Evolutionary conservation across 805 yeast species (phyloP).

Genomic region (Kregervanrija pseudodelftensis): DNA sequence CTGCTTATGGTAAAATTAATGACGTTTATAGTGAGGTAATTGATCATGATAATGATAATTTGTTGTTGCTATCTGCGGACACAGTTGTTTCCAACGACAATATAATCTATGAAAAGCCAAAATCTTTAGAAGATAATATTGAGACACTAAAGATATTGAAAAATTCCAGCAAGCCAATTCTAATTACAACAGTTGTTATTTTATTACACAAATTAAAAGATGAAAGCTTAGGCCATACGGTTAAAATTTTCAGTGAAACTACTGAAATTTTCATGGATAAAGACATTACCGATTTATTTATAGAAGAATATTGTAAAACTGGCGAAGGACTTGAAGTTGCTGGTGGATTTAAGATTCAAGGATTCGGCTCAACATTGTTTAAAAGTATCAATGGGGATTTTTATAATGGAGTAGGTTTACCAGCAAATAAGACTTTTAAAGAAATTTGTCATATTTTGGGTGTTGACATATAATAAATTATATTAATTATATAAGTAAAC

Average conservation of each 20-base stretch:
- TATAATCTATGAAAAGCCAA: slow-evolving; percentile 74
- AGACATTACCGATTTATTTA: slow-evolving; percentile 42
- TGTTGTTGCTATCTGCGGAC: slow-evolving; percentile 60
- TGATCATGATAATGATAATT: slow-evolving; percentile 7
- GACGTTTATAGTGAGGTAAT: slow-evolving; percentile 40
- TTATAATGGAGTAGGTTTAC: slow-evolving; percentile 83
- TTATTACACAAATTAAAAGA: slow-evolving; percentile 26
- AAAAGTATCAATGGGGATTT: slow-evolving; percentile 68
- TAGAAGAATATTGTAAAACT: slow-evolving; percentile 55
- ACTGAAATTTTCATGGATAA: slow-evolving; percentile 33
- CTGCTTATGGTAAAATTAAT: slow-evolving; percentile 61
- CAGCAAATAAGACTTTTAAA: slow-evolving; percentile 50
- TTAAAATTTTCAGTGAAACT: slow-evolving; percentile 10
- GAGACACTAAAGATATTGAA: slow-evolving; percentile 40
- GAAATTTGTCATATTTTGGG: slow-evolving; percentile 14
- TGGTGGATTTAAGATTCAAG: slow-evolving; percentile 89
- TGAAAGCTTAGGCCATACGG: slow-evolving; percentile 11
- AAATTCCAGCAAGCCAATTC: slow-evolving; percentile 36
- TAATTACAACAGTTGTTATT: slow-evolving; percentile 49
- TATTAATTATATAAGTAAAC: background rate
- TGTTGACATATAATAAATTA: background rate
- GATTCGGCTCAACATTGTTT: slow-evolving; percentile 60
- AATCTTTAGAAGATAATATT: slow-evolving; percentile 42
- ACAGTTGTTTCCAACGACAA: slow-evolving; percentile 62
- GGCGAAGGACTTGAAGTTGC: slow-evolving; percentile 80